Percentiles rank a stretch among this genome's conserved stretches.
These are phyloP conservation scores for Alternaria gansuensis DNA, from an alignment of 2,329 filamentous ascomycete species.

Conservation along the genomic window DNA sequence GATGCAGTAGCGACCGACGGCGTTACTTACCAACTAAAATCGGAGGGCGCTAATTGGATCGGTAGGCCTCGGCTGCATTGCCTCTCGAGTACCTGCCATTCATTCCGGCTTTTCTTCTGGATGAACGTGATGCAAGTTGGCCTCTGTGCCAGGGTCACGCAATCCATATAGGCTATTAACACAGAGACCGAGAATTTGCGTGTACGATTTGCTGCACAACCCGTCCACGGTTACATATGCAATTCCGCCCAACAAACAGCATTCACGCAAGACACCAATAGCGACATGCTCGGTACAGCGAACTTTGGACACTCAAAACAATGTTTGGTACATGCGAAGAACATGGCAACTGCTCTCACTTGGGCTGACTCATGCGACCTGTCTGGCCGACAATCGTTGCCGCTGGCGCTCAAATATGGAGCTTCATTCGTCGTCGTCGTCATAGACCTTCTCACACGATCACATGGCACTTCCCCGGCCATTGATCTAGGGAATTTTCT, in stretches of 20 bases:
- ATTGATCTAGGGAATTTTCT: constrained; percentile 12
- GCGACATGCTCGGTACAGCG: background rate
- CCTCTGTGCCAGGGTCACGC: constrained; percentile 11
- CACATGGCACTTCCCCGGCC: constrained; percentile 21
- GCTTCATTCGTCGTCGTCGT: constrained; percentile 35
- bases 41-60: constrained; percentile 38
- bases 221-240: background rate
- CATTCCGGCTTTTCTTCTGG: constrained; percentile 43
- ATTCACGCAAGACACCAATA: background rate
- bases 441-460: constrained; percentile 38
- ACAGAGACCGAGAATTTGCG: background rate
- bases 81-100: constrained; percentile 25
- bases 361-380: constrained; percentile 1
- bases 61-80: constrained; percentile 42
- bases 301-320: background rate
- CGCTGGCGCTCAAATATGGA: constrained; percentile 31
- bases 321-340: constrained; percentile 3
- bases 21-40: constrained; percentile 34
- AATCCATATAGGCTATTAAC: background rate
- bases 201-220: background rate
- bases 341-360: constrained; percentile 12
- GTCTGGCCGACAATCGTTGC: constrained; percentile 21
- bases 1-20: constrained; percentile 31
- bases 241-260: background rate
- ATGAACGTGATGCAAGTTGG: constrained; percentile 23